Conservation (phyloP, 208 protist species). For the Crithidia fasciculata region DNA sequence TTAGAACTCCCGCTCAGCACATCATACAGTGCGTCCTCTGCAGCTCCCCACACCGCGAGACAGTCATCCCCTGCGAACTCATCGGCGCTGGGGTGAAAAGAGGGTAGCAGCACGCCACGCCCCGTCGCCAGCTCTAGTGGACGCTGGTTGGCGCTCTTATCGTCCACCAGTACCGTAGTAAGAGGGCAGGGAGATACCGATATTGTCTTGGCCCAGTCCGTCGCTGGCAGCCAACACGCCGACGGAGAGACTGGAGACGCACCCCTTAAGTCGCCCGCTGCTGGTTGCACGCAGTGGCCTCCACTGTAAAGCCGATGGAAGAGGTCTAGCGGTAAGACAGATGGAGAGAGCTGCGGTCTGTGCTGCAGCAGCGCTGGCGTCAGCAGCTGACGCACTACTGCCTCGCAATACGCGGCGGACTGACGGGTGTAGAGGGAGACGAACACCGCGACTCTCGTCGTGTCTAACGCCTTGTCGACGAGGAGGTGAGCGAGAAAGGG, state of each 20-base stretch:
- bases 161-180: constrained; percentile 66
- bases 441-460: constrained; percentile 25
- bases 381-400: constrained; percentile 32
- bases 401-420: constrained; percentile 38
- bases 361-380: constrained; percentile 19
- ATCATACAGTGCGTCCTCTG: not conserved
- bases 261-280: not conserved
- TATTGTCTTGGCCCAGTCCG: constrained; percentile 43
- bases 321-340: not conserved
- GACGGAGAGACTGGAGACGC: not conserved
- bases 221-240: not conserved
- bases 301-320: not conserved
- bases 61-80: constrained; percentile 9
- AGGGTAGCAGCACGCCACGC: constrained; percentile 41
- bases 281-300: not conserved
- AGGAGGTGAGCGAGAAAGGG: constrained; percentile 36
- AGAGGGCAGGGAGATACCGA: constrained; percentile 31
- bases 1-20: not conserved
- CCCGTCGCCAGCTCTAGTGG: constrained; percentile 45
- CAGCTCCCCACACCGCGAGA: not conserved
- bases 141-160: constrained; percentile 46
- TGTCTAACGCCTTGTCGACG: constrained; percentile 34
- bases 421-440: constrained; percentile 58
- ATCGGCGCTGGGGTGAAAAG: constrained; percentile 29
- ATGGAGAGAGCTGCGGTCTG: not conserved